Evolutionary conservation across 208 protist genomes (phyloP), one percentile per base, ranked within the genome.

Genomic region (Blastocrithidia nonstop): DNA sequence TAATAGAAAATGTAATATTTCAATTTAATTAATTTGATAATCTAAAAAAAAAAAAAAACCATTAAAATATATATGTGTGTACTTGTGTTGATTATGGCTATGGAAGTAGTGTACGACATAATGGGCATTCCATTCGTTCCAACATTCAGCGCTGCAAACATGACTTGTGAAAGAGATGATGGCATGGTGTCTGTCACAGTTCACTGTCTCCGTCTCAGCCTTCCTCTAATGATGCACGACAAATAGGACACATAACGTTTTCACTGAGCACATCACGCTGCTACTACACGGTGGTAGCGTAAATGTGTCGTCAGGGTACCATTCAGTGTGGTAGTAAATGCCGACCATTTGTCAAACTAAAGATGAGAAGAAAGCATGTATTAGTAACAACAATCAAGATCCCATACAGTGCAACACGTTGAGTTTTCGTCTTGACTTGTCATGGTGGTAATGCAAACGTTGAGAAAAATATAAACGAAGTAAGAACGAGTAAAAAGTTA

Each of bases 121-220:
- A 15, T 13, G 59, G 59, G 41, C 59, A 66, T 33, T 57, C 48
- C 25, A 50, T 48, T 9, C 47, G 28, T 36, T 61, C 59, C 4
- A 28, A 8, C 59, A 66, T 54, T 49, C 59, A 66, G 15, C 36
- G 51, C 24, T 36, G 17, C 24, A 66, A 25, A 46, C 59, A 66
- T 23, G 48, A 37, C 45, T 37, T 46, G 38, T 66, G 59, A 32
- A 57, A 66, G 17, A 61, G n/a, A 47, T 66, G 59, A 23, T 56
- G 16, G 45, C 59, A 66, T 35, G 59, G 59, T 5, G 59, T 66
- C 15, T 22, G 27, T 54, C 58, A 65, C 24, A 59, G 45, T 41
- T 59, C 45, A 31, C 60, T 53, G 23, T 24, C 21, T 3, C 52
- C 44, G 13, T 46, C 43, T 37, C 38, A 45, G 6, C 25, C 29